These are phyloP conservation scores for Cadophora gregata DNA, from an alignment of 2,329 filamentous ascomycete genomes.

Conservation along the genomic window DNA sequence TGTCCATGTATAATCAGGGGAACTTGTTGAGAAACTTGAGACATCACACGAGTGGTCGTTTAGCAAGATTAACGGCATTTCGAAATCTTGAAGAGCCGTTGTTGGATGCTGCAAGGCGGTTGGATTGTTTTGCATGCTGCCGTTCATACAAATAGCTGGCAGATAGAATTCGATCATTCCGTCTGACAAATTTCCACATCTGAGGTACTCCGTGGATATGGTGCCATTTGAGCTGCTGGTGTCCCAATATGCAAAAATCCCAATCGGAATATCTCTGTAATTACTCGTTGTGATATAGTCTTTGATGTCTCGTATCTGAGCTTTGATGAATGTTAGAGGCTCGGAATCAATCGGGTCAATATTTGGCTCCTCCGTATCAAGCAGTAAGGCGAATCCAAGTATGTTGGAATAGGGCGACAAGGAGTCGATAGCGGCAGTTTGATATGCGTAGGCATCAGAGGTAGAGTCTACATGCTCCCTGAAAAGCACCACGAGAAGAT, in stretches of 20 bases:
- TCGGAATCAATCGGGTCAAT: neutral
- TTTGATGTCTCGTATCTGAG: neutral
- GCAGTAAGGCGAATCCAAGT: neutral
- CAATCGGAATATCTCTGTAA: neutral
- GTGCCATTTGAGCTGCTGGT: neutral
- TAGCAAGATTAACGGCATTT: neutral
- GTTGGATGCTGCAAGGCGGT: neutral
- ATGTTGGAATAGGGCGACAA: slow-evolving; percentile 5
- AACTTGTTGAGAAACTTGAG: neutral
- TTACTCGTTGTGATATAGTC: neutral
- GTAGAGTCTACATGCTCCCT: neutral
- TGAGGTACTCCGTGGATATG: neutral
- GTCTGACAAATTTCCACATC: neutral
- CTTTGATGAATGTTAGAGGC: neutral
- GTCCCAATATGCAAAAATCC: neutral
- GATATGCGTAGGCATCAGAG: neutral
- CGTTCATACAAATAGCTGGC: neutral
- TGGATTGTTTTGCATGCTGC: neutral
- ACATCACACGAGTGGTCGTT: neutral
- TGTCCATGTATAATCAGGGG: neutral
- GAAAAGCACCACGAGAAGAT: neutral
- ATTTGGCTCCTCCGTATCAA: neutral
- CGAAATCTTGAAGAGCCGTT: neutral
- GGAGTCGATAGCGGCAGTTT: neutral
- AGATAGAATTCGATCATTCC: neutral